phyloP scores from a whole-genome alignment of 2,329 filamentous ascomycete species.

The Xylaria sp. region DNA sequence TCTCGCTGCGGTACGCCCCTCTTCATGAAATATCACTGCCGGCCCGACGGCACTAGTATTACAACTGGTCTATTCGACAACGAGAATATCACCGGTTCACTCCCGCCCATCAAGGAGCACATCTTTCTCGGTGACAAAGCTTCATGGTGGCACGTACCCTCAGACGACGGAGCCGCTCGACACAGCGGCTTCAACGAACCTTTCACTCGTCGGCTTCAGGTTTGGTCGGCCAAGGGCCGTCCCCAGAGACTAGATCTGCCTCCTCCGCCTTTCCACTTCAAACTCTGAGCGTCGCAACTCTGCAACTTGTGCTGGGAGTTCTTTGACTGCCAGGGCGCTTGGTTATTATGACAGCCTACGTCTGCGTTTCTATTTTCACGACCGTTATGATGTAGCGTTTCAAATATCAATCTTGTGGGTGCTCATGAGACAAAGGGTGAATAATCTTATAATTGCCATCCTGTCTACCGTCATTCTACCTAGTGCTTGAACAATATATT shows the following conservation, averaged over 20 bases:
- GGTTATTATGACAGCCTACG: neutral
- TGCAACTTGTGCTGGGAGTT: neutral
- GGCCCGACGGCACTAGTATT: constrained; percentile 5
- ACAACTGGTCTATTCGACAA: constrained; percentile 9
- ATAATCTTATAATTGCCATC: neutral
- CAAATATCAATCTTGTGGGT: no score
- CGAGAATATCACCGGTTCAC: neutral
- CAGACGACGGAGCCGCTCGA: neutral
- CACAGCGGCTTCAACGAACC: neutral
- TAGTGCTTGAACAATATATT: no score
- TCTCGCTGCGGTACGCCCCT: neutral
- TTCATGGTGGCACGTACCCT: neutral
- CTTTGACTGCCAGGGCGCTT: neutral
- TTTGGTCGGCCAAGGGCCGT: neutral
- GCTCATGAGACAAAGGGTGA: neutral
- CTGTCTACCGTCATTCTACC: neutral
- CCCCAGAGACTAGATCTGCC: neutral
- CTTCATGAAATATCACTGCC: constrained; percentile 13
- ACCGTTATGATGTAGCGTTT: neutral
- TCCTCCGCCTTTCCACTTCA: neutral
- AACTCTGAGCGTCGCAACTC: neutral
- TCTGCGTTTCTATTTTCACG: neutral
- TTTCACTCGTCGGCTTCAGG: neutral
- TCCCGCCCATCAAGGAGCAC: neutral
- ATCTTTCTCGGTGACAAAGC: neutral